Conservation (phyloP, 768 basidiomycete species). For the Wakefieldia striispora region DNA sequence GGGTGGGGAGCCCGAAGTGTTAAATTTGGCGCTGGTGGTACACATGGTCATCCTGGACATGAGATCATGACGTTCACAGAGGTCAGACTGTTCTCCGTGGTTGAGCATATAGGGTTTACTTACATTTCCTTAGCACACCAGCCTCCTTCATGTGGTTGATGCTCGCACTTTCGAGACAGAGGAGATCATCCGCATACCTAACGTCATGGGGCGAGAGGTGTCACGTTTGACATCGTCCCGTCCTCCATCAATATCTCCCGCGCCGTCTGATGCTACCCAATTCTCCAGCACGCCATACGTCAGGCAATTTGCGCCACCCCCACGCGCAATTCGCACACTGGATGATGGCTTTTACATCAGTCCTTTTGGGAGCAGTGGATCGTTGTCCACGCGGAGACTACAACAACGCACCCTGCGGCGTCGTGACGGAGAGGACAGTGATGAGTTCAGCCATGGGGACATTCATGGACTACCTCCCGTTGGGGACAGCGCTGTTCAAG, state of each 20-base stretch:
- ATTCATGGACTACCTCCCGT: constrained; percentile 55
- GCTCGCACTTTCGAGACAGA: constrained; percentile 82
- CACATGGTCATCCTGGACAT: constrained; percentile 45
- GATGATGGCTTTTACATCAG: constrained; percentile 55
- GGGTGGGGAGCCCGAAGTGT: constrained; percentile 85
- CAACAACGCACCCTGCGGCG: constrained; percentile 20
- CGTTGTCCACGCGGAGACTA: constrained; percentile 18
- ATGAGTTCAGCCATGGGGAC: constrained; percentile 40
- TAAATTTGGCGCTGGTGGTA: constrained; percentile 73
- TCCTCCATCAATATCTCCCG: constrained; percentile 10
- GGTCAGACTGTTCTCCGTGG: constrained; percentile 42
- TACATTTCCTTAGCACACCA: constrained; percentile 61
- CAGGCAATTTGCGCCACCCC: constrained; percentile 21
- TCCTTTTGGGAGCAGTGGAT: constrained; percentile 11
- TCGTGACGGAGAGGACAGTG: constrained; percentile 29
- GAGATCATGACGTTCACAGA: constrained; percentile 91
- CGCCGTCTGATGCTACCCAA: constrained; percentile 9
- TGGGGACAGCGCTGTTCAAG: constrained; percentile 54
- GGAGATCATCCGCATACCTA: constrained; percentile 61
- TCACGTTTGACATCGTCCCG: constrained; percentile 11
- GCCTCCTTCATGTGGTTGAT: constrained; percentile 79
- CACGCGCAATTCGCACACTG: constrained; percentile 46
- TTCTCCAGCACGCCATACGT: constrained; percentile 8
- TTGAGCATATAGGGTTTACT: neutral
- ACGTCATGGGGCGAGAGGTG: constrained; percentile 24